phyloP scores from a whole-genome alignment of 2,329 filamentous ascomycete genomes.

The Arthroderma sp. region DNA sequence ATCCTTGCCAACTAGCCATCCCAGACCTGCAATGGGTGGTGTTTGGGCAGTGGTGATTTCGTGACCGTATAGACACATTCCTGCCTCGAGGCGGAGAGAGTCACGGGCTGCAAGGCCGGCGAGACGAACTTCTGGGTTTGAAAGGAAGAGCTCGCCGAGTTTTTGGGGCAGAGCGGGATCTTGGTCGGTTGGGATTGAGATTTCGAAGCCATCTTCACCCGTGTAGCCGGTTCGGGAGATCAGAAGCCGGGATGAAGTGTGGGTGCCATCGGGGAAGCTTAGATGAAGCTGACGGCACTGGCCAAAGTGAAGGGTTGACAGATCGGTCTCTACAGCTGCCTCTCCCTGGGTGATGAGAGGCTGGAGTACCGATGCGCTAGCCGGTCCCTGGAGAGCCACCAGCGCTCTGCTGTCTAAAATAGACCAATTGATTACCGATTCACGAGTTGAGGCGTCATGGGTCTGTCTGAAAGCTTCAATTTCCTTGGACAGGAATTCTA shows the following conservation, averaged over 20 bases:
- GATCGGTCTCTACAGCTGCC: slow-evolving; percentile 33
- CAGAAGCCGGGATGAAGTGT: slow-evolving; percentile 44
- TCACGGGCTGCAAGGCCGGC: slow-evolving; percentile 86
- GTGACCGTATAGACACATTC: slow-evolving; percentile 99
- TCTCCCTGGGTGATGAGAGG: slow-evolving; percentile 42
- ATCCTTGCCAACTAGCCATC: slow-evolving; percentile 76
- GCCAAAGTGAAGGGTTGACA: slow-evolving; percentile 70
- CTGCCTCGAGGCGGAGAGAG: slow-evolving; percentile 83
- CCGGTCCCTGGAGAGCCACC: slow-evolving; percentile 78
- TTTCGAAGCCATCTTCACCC: slow-evolving; percentile 95
- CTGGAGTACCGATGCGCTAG: slow-evolving; percentile 56
- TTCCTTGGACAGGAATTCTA: slow-evolving; percentile 59
- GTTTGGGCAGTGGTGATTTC: slow-evolving; percentile 73
- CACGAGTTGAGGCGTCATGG: slow-evolving; percentile 32
- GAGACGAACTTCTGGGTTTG: slow-evolving; percentile 54
- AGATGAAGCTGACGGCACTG: slow-evolving; percentile 55
- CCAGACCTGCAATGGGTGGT: slow-evolving; percentile 51
- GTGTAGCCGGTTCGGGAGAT: slow-evolving; percentile 90
- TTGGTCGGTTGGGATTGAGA: slow-evolving; percentile 61
- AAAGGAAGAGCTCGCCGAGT: slow-evolving; percentile 58
- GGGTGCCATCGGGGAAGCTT: slow-evolving; percentile 42
- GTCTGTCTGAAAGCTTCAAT: slow-evolving; percentile 47
- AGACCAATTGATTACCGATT: slow-evolving; percentile 51
- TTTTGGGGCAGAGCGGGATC: slow-evolving; percentile 33
- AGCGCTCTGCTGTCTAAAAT: slow-evolving; percentile 62